These are phyloP conservation scores for Tieghemiomyces parasiticus DNA, from an alignment of 192 early-diverging fungal genomes.

Conservation along the genomic window DNA sequence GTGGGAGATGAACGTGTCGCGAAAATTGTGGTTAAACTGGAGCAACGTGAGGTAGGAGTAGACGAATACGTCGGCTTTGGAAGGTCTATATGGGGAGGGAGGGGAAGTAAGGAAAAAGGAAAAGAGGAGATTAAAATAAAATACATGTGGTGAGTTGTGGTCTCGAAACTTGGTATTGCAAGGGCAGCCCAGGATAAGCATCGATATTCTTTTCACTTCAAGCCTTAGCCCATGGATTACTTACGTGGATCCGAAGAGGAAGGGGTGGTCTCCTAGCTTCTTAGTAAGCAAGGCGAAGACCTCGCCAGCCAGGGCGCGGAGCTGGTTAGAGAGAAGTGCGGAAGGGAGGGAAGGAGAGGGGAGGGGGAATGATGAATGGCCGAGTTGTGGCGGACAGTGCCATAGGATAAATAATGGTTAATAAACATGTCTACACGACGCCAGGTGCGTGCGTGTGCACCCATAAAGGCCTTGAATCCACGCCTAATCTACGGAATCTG, in stretches of 20 bases:
- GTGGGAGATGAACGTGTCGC: not conserved
- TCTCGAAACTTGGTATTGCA: not conserved
- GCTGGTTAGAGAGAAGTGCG: not conserved
- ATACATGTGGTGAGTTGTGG: not conserved
- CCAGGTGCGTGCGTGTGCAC: no score
- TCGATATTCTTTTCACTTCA: not conserved
- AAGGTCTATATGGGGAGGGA: no score
- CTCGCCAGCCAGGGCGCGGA: not conserved
- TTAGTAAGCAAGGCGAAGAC: not conserved
- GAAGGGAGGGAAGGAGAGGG: not conserved
- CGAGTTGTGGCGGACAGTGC: not conserved
- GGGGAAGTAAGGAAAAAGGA: no score
- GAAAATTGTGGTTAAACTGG: not conserved
- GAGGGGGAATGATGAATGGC: not conserved
- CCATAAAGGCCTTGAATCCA: no score
- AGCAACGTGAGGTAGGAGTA: not conserved
- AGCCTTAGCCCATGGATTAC: not conserved
- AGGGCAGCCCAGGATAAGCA: not conserved
- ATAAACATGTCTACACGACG: not conserved
- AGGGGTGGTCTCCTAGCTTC: not conserved
- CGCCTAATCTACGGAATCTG: no score
- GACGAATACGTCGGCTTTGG: not conserved
- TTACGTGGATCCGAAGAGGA: not conserved
- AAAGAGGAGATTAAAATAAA: not conserved
- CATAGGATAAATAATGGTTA: not conserved